Conservation (phyloP, 2,329 filamentous ascomycete species). For the Ceratocystis eucalypticola region DNA sequence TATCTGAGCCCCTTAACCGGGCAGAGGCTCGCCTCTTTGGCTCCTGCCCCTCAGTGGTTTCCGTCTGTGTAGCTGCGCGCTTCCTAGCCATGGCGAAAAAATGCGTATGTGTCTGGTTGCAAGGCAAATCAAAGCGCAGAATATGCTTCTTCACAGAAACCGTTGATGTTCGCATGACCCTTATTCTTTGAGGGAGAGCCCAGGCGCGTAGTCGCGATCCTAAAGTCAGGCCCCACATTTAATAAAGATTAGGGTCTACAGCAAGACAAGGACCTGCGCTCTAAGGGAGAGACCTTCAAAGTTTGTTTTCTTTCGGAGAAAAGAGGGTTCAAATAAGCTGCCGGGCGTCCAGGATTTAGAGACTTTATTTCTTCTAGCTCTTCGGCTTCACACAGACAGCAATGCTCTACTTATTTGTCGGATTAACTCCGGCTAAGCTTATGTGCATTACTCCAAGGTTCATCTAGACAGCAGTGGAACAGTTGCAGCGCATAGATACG, state of each 20-base stretch:
- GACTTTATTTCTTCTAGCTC: not conserved
- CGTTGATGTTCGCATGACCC: not conserved
- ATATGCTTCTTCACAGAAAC: not conserved
- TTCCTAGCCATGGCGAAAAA: slow-evolving; percentile 12
- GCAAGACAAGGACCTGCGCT: not conserved
- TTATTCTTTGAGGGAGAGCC: not conserved
- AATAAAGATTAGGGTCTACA: not conserved
- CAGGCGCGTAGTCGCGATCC: slow-evolving; percentile 3
- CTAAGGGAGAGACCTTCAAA: not conserved
- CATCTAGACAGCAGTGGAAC: not conserved
- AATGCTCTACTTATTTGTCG: not conserved
- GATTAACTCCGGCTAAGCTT: not conserved
- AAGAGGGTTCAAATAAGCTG: not conserved
- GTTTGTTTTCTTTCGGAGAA: not conserved
- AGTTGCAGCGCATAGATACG: not conserved
- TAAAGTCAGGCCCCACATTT: not conserved
- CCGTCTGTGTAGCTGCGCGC: slow-evolving; percentile 9
- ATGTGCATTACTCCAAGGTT: not conserved
- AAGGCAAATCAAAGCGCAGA: not conserved
- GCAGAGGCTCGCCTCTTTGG: slow-evolving; percentile 16
- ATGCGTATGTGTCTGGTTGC: not conserved
- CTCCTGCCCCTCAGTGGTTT: slow-evolving; percentile 5
- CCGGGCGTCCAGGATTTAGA: not conserved
- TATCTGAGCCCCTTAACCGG: slow-evolving; percentile 7
- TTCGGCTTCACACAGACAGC: not conserved